phyloP scores from a whole-genome alignment of 495 filamentous ascomycete species.

The Aspergillus biplanus region DNA sequence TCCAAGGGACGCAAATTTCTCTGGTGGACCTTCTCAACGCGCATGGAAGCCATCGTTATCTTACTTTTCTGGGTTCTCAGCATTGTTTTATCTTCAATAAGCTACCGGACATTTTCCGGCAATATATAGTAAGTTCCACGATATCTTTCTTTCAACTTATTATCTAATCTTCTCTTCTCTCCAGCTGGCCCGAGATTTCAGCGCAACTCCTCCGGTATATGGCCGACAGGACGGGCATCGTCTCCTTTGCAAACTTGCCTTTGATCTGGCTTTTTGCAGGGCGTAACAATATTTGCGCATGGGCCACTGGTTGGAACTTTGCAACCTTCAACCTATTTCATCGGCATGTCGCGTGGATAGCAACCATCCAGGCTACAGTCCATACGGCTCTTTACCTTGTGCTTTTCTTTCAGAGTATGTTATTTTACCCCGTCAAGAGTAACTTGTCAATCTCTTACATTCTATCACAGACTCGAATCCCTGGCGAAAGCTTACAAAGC shows the following conservation, averaged over 20 bases:
- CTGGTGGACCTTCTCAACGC: conserved; percentile 45
- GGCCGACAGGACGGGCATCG: conserved; percentile 55
- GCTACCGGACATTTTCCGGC: conserved; percentile 38
- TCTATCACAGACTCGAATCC: conserved; percentile 29
- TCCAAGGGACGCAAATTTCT: conserved; percentile 32
- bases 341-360: conserved; percentile 58
- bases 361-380: conserved; percentile 53
- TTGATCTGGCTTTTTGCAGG: conserved; percentile 55
- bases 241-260: conserved; percentile 55
- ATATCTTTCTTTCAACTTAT: neutral
- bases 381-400: conserved; percentile 45
- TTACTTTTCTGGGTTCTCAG: conserved; percentile 46
- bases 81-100: conserved; percentile 37
- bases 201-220: conserved; percentile 47
- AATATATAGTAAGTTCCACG: conserved; percentile 44
- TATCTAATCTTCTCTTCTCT: conserved; percentile 18
- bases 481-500: conserved; percentile 36
- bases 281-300: conserved; percentile 59
- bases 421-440: neutral
- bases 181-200: conserved; percentile 39
- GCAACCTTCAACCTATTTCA: conserved; percentile 58
- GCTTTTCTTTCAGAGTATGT: conserved; percentile 37
- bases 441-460: too few species aligned
- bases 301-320: conserved; percentile 60
- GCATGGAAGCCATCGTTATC: conserved; percentile 44